Base-by-base conservation (phyloP, 2,329 filamentous ascomycete species). In the Aspergillus viridinutans region DNA sequence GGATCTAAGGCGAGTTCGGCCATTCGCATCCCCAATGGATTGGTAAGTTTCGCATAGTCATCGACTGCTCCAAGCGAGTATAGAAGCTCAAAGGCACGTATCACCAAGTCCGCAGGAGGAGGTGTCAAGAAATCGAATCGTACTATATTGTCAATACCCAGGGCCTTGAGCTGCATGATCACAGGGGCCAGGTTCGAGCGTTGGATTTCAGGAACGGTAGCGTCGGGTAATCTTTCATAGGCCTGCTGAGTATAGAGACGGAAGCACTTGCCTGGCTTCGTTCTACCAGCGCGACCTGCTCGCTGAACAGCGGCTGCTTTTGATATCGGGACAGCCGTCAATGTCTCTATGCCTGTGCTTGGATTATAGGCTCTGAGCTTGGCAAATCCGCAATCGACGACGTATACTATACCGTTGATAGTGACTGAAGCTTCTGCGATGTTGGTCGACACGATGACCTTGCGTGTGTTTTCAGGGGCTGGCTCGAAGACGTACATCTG, bases 401-500 rank as follows among this genome's bases (percentile, higher is more conserved):
- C 93, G 68, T 90, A 96, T 54, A 92, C 87, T 58, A 97, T 92
- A 2, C 91, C 92, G 53, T 94, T 88, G 55, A 97, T 95, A 17
- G 94, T 97, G 47, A 99, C 89, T 1, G 91, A 96, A 4, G 94
- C 93, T 78, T 99, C 94, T 12, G 94, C 92, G 62, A 97, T 97
- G 70, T 97, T 97, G 57, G 94, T 97, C 3, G 90, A 89, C 63
- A 97, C 87, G 38, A 99, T 90, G 42, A 97, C 89, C 70, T 97
- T 97, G 45, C 94, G 84, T 1, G 87, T 92, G 58, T 92, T 88
- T 59, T 90, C 86, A 0, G 90, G 86, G 1, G 92, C 80, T 54
- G 89, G 86, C 66, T 96, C 91, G 70, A 97, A 97, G 43, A 97
- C 89, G 63, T 92, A 92, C 85, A 96, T 93, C 70, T 97, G 94